phyloP scores from a whole-genome alignment of 129 eudicot genomes.

The Sambucus nigra region DNA sequence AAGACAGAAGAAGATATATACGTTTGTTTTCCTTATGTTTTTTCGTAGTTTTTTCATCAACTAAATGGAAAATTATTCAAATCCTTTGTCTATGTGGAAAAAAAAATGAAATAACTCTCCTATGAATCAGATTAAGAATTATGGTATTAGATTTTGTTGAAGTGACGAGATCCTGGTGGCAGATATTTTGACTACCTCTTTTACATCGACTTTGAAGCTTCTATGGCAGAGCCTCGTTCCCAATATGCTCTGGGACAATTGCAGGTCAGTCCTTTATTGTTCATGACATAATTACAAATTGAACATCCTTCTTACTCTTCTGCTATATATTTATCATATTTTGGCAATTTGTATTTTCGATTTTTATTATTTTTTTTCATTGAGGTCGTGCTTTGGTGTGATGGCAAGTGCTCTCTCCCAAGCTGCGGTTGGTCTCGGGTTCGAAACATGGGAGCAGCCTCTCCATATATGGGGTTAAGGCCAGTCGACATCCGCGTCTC shows the following conservation, averaged over 20 bases:
- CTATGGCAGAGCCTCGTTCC: conserved; percentile 89
- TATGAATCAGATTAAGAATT: background rate
- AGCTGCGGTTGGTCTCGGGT: too few species aligned
- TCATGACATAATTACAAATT: background rate
- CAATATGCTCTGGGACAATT: conserved; percentile 78
- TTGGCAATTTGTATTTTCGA: too few species aligned
- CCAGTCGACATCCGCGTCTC: too few species aligned
- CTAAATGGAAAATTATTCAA: background rate
- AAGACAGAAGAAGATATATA: too few species aligned
- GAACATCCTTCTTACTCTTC: background rate
- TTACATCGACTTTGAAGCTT: conserved; percentile 82
- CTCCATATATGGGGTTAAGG: too few species aligned
- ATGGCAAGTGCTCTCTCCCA: too few species aligned
- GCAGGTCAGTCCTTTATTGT: conserved; percentile 46
- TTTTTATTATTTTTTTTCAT: too few species aligned
- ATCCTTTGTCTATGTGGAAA: background rate
- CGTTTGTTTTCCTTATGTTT: background rate
- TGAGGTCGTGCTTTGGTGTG: too few species aligned
- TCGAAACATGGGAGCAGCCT: too few species aligned
- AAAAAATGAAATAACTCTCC: too few species aligned
- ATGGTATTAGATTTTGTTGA: background rate
- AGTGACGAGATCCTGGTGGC: conserved; percentile 15
- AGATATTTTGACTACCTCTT: conserved; percentile 90
- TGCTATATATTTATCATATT: too few species aligned
- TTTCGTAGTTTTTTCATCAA: background rate